Base-by-base conservation (phyloP, 139 green algal genomes). In the Ulvella scutata region DNA sequence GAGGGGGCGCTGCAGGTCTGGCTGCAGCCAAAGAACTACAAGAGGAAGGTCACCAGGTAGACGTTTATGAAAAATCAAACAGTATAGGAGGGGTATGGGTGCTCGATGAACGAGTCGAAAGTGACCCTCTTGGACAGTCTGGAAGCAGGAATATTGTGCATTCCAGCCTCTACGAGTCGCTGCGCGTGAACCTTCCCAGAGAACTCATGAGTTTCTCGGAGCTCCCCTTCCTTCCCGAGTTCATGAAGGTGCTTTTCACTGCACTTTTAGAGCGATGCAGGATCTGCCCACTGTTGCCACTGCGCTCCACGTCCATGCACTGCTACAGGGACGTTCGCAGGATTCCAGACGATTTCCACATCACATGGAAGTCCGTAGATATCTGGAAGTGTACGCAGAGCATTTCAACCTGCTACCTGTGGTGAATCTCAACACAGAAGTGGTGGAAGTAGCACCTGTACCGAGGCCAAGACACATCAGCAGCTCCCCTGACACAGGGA, bases 1-100 rank as follows among this genome's bases (percentile, higher is more conserved):
- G 90, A 34, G 88, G 77, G 10, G 90, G 90, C 0, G 90, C 90
- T 33, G 90, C 85, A 28, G 90, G 90, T 0, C 79, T 95, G 39
- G 87, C 84, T 0, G 79, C 87, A 4, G 86, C 84, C 0, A 73
- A 81, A 26, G 87, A 95, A 75, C 82, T 95, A 23, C 37, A 77
- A 4, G 33, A 51, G 2, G 88, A 88, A 40, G 88, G 88, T 0
- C 87, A 91, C 79, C 61, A 84, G 20, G 81, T 89, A 3, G 81
- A 43, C 0, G 84, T 91, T 3, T 90, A 87, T 72, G 90, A 94
- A 79, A 74, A 86, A 38, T 29, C 31, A 74, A 31, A 37, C n/a
- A 44, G 67, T 31, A 43, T 85, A 4, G 85, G 85, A 20, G 85
- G 85, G 2, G 74, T 86, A 4, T 89, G 85, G 85, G 75, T 81